These are phyloP conservation scores for Pichia sp. DNA, from an alignment of 1,139 yeast species.

Conservation along the genomic window DNA sequence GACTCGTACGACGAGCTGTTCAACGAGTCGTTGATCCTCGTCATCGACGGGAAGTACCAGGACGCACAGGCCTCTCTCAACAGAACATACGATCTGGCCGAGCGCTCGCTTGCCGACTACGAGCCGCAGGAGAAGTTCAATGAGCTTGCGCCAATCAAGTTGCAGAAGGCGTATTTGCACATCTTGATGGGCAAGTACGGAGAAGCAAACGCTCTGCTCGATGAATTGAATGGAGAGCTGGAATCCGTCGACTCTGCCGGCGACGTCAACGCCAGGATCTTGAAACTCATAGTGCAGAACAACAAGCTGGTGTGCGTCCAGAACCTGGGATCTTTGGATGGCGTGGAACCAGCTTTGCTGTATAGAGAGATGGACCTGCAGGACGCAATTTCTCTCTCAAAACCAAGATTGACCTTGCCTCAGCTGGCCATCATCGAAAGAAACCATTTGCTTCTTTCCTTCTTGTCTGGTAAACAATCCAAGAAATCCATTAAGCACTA, in stretches of 20 bases:
- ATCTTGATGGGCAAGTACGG: slow-evolving; percentile 43
- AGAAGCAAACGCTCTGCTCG: slow-evolving; percentile 42
- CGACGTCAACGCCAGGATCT: slow-evolving; percentile 21
- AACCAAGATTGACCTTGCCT: slow-evolving; percentile 41
- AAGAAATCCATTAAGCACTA: slow-evolving; percentile 18
- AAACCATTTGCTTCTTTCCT: slow-evolving; percentile 41
- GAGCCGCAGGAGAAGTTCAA: slow-evolving; percentile 36
- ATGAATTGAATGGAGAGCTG: slow-evolving; percentile 19
- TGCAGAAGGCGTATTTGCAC: slow-evolving; percentile 67
- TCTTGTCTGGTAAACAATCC: slow-evolving; percentile 35
- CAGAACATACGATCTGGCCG: slow-evolving; percentile 45
- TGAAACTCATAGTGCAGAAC: slow-evolving; percentile 25
- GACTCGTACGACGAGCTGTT: slow-evolving; percentile 54
- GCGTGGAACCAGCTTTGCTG: slow-evolving; percentile 32
- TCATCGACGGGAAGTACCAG: slow-evolving; percentile 42
- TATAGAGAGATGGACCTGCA: slow-evolving; percentile 46
- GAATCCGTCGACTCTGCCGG: slow-evolving; percentile 5
- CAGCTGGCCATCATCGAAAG: slow-evolving; percentile 42
- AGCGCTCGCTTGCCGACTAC: slow-evolving; percentile 38
- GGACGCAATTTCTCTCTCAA: slow-evolving; percentile 35
- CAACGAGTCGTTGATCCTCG: slow-evolving; percentile 59
- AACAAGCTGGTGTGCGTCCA: slow-evolving; percentile 21
- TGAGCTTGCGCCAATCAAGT: slow-evolving; percentile 58
- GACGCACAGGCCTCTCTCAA: slow-evolving; percentile 47
- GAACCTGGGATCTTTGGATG: slow-evolving; percentile 1